Conservation (phyloP, 2,329 filamentous ascomycete genomes). For the Neofusicoccum kwambonambiense region DNA sequence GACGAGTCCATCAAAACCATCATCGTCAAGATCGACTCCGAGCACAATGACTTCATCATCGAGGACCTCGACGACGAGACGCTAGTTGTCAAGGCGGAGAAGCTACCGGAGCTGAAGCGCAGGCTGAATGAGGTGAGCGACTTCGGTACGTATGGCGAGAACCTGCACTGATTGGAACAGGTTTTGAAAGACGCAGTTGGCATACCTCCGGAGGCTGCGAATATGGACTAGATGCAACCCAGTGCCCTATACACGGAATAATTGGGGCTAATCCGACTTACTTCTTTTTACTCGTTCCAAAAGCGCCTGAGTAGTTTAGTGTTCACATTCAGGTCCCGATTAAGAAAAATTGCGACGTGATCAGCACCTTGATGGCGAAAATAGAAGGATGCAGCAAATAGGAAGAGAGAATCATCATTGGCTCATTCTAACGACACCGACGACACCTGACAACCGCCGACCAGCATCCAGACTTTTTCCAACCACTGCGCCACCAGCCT, state of each 20-base stretch:
- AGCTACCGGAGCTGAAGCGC: slow-evolving; percentile 65
- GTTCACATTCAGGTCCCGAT: no score
- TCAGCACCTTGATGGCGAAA: background rate
- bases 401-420: background rate
- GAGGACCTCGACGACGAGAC: slow-evolving; percentile 78
- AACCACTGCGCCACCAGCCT: background rate
- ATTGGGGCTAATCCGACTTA: no score
- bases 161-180: slow-evolving; percentile 22
- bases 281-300: no score
- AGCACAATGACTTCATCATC: slow-evolving; percentile 69
- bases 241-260: no score
- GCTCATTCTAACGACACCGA: background rate
- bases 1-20: slow-evolving; percentile 87
- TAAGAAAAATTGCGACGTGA: background rate
- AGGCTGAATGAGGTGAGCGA: slow-evolving; percentile 63
- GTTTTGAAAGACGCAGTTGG: slow-evolving; percentile 38
- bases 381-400: background rate
- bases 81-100: slow-evolving; percentile 71
- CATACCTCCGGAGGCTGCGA: slow-evolving; percentile 16
- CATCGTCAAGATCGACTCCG: slow-evolving; percentile 72
- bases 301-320: no score
- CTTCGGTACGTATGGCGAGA: background rate
- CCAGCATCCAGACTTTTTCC: background rate
- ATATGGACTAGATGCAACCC: background rate
- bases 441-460: background rate